A percentile compares a stretch with the other conserved stretches of the same genome.
Conservation (phyloP, 257 asterid species). For the Coffea eugenioides region DNA sequence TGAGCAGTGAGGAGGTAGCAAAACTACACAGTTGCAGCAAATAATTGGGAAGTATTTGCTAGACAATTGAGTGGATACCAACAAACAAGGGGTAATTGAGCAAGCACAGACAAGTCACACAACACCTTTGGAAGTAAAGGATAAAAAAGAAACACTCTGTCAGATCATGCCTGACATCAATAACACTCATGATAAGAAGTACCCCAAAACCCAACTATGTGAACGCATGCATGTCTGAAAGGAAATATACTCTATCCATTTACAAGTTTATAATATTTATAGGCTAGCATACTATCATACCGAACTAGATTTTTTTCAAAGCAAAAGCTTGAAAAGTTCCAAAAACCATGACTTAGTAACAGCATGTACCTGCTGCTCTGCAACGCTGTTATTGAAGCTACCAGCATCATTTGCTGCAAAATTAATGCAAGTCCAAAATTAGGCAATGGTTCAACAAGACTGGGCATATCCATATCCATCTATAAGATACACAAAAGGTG, state of each 20-base stretch:
- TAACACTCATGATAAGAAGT: neutral
- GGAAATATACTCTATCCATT: neutral
- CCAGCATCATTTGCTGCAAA: constrained; percentile 91
- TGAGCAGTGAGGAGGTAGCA: neutral
- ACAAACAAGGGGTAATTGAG: neutral
- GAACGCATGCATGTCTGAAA: neutral
- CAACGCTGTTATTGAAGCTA: constrained; percentile 94
- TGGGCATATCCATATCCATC: neutral
- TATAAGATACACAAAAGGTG: neutral
- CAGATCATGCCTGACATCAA: neutral
- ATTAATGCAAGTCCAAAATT: constrained; percentile 22
- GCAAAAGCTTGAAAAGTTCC: constrained; percentile 1
- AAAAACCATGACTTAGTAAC: constrained; percentile 13
- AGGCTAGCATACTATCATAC: neutral
- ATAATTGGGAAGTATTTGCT: neutral
- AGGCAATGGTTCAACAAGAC: neutral
- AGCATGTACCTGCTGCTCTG: constrained; percentile 84
- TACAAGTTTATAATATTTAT: neutral
- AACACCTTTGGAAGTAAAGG: neutral
- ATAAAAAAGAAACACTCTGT: neutral
- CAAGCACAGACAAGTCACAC: neutral
- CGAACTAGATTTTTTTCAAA: neutral
- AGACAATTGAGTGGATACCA: neutral
- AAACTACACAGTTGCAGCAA: neutral
- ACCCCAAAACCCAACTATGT: neutral